A percentile compares a stretch with the other conserved stretches of the same genome.
Evolutionary conservation across 192 early-diverging fungal genomes (phyloP).

Genomic region (Pilobolus umbonatus): DNA sequence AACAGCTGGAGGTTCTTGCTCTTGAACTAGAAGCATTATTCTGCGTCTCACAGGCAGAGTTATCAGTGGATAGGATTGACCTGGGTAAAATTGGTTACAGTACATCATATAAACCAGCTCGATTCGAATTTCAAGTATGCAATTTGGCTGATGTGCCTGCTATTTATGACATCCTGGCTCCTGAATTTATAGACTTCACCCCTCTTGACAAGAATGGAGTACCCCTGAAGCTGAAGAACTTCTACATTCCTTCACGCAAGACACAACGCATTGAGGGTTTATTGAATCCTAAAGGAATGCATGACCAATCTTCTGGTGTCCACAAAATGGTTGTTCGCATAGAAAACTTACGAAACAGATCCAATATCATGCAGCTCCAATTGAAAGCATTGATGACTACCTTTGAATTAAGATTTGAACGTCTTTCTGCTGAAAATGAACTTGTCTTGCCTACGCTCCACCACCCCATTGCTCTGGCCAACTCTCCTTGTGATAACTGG

Average conservation of each 20-base stretch:
- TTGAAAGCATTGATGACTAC: constrained; percentile 57
- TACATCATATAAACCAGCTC: constrained; percentile 62
- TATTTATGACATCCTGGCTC: constrained; percentile 49
- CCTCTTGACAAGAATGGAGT: constrained; percentile 23
- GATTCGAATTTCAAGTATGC: constrained; percentile 54
- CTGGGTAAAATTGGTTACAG: constrained; percentile 76
- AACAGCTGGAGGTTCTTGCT: constrained; percentile 46
- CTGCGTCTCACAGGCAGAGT: constrained; percentile 52
- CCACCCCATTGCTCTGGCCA: constrained; percentile 54
- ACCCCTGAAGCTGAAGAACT: neutral
- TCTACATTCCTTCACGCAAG: constrained; percentile 38
- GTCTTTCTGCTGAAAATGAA: constrained; percentile 53
- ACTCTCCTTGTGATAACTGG: constrained; percentile 75
- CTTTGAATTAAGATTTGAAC: constrained; percentile 73
- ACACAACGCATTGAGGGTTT: constrained; percentile 49
- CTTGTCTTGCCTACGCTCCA: constrained; percentile 67
- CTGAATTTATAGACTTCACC: constrained; percentile 30
- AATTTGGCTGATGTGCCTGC: constrained; percentile 65
- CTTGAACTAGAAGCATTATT: constrained; percentile 58
- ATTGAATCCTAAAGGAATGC: constrained; percentile 59
- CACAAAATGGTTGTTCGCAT: constrained; percentile 47
- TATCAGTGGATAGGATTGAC: constrained; percentile 52
- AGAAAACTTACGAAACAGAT: constrained; percentile 62
- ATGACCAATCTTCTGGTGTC: constrained; percentile 45
- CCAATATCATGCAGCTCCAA: constrained; percentile 47